These are phyloP conservation scores for Venturiaceae sp. DNA, from an alignment of 2,329 filamentous ascomycete species.

Conservation along the genomic window DNA sequence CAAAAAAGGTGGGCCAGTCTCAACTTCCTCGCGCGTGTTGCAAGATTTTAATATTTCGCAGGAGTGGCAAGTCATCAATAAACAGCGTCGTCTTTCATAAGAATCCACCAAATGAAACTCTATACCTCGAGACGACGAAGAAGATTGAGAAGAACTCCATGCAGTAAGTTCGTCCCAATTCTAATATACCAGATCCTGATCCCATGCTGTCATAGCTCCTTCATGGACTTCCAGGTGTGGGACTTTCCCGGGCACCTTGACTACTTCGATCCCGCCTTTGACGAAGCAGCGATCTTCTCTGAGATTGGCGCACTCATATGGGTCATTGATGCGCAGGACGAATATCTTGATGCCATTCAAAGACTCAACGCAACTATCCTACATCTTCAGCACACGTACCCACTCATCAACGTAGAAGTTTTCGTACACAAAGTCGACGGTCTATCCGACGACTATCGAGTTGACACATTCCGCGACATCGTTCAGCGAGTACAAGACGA, in stretches of 20 bases:
- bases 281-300: constrained; percentile 88
- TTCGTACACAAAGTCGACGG: constrained; percentile 99
- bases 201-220: constrained; percentile 54
- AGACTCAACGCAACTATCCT: constrained; percentile 83
- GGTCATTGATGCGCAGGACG: constrained; percentile 98
- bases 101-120: constrained; percentile 85
- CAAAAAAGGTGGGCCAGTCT: constrained; percentile 63
- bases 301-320: constrained; percentile 92
- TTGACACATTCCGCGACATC: constrained; percentile 93
- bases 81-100: constrained; percentile 99
- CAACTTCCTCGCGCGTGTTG: not conserved
- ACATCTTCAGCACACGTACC: constrained; percentile 78
- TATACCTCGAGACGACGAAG: constrained; percentile 92
- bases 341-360: constrained; percentile 85
- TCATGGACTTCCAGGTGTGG: constrained; percentile 99
- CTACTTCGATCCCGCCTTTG: constrained; percentile 80
- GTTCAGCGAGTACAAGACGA: constrained; percentile 95
- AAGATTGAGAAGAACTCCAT: constrained; percentile 91
- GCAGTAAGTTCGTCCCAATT: constrained; percentile 53
- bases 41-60: constrained; percentile 27
- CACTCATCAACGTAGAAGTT: constrained; percentile 92
- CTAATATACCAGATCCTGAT: no score
- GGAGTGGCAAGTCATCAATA: constrained; percentile 96
- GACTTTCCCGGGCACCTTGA: constrained; percentile 94
- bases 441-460: constrained; percentile 92